Evolutionary conservation across 140 eudicot genomes (phyloP).

Genomic region (Oenanthe javanica): DNA sequence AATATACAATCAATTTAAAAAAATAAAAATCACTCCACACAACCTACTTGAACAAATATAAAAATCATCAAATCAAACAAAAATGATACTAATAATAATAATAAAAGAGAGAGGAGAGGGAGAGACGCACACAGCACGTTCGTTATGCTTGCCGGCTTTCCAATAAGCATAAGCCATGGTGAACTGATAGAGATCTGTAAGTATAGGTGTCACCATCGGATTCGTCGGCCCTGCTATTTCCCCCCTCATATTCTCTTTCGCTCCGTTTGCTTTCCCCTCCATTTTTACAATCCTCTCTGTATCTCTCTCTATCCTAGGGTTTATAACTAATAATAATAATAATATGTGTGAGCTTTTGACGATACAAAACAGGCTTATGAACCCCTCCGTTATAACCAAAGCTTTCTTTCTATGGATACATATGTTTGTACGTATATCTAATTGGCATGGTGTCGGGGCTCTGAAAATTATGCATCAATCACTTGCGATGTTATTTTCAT

Average conservation of each 20-base stretch:
- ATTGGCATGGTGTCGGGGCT: too few relatives aligned
- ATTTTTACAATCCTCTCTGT: too few relatives aligned
- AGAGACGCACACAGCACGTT: conserved; percentile 76
- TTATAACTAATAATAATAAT: too few relatives aligned
- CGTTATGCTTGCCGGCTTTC: conserved; percentile 95
- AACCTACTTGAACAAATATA: not conserved
- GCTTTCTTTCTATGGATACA: too few relatives aligned
- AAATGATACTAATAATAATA: not conserved
- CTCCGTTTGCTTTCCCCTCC: conserved; percentile 32
- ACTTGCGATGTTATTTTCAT: too few relatives aligned
- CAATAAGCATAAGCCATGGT: conserved; percentile 99
- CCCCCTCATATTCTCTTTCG: conserved; percentile 13
- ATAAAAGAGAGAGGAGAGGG: not conserved
- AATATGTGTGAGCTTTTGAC: too few relatives aligned
- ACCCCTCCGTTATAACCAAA: too few relatives aligned
- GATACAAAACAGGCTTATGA: too few relatives aligned
- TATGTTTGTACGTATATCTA: too few relatives aligned
- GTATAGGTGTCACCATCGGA: conserved; percentile 95
- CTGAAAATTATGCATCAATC: too few relatives aligned
- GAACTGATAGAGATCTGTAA: conserved; percentile 95
- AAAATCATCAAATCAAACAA: not conserved
- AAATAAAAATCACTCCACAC: too few relatives aligned
- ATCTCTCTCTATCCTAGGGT: too few relatives aligned
- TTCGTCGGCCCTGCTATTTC: conserved; percentile 63
- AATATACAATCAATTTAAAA: not conserved